These are phyloP conservation scores for Selaginella tamariscina DNA, from an alignment of 75 land plant species.

Conservation along the genomic window DNA sequence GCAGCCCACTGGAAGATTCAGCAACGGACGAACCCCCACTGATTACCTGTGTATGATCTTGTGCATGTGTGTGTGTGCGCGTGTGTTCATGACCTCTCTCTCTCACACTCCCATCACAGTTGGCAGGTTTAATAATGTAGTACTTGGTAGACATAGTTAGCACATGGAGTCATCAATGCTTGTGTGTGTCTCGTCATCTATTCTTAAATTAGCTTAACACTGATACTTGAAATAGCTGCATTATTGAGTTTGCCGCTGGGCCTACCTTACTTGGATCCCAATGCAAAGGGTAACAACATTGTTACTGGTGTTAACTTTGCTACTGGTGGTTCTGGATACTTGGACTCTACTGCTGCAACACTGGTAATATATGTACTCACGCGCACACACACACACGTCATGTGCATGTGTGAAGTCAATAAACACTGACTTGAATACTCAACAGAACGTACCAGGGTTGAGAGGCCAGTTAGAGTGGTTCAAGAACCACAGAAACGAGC, in stretches of 20 bases:
- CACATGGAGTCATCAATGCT: too few relatives aligned
- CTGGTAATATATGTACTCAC: too few relatives aligned
- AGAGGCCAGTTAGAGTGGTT: neutral
- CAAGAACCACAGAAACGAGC: neutral
- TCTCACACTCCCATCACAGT: too few relatives aligned
- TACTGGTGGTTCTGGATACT: conserved; percentile 53
- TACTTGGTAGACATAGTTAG: too few relatives aligned
- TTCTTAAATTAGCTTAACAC: neutral
- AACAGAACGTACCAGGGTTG: conserved; percentile 2
- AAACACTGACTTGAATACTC: too few relatives aligned
- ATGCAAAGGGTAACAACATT: conserved; percentile 21
- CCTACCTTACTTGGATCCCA: conserved; percentile 40
- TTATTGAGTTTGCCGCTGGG: conserved; percentile 36
- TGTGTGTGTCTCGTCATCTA: neutral
- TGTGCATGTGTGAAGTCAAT: too few relatives aligned
- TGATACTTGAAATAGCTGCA: neutral
- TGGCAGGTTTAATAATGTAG: too few relatives aligned
- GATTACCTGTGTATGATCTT: neutral
- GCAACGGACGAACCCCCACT: neutral
- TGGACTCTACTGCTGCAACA: too few relatives aligned
- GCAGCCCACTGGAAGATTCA: neutral
- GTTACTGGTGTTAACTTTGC: conserved; percentile 59
- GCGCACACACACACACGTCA: too few relatives aligned
- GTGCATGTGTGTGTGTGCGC: too few relatives aligned
- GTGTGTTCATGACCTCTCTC: too few relatives aligned